Percentiles rank a stretch among this genome's conserved stretches.
phyloP scores from a whole-genome alignment of 495 filamentous ascomycete species.

The Neurospora sp. region DNA sequence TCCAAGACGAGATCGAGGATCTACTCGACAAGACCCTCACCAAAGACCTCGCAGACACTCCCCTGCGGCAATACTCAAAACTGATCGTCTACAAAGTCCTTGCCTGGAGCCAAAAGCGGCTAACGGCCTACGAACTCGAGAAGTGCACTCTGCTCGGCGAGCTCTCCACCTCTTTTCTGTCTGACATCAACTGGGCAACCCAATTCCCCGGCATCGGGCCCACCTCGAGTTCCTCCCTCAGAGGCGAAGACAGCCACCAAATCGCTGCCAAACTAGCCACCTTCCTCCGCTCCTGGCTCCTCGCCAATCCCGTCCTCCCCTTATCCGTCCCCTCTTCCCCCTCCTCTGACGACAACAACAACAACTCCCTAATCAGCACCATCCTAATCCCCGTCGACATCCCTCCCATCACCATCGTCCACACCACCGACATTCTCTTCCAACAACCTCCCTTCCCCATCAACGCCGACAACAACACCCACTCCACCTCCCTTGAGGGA shows the following conservation, averaged over 20 bases:
- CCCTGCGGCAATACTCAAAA: constrained; percentile 35
- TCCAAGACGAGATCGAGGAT: constrained; percentile 59
- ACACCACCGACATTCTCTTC: constrained; percentile 67
- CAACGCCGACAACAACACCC: background rate
- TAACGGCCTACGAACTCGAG: constrained; percentile 53
- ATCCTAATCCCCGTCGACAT: constrained; percentile 74
- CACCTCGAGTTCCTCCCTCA: constrained; percentile 3
- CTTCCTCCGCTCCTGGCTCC: constrained; percentile 32
- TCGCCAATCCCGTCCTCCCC: constrained; percentile 22
- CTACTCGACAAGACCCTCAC: constrained; percentile 31
- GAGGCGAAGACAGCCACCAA: constrained; percentile 8
- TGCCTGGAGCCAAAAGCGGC: constrained; percentile 36
- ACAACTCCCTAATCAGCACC: constrained; percentile 23
- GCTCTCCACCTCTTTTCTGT: constrained; percentile 31
- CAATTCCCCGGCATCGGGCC: constrained; percentile 35
- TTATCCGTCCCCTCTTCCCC: constrained; percentile 9
- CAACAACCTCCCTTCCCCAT: constrained; percentile 23
- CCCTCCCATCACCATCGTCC: constrained; percentile 74
- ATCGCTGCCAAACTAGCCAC: constrained; percentile 17
- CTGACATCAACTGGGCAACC: constrained; percentile 28
- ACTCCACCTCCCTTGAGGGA: constrained; percentile 7
- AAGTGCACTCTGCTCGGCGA: constrained; percentile 42
- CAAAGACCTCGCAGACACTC: constrained; percentile 28
- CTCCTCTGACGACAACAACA: background rate
- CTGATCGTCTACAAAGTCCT: constrained; percentile 41